These are phyloP conservation scores for Huntiella omanensis DNA, from an alignment of 2,329 filamentous ascomycete species.

Conservation along the genomic window DNA sequence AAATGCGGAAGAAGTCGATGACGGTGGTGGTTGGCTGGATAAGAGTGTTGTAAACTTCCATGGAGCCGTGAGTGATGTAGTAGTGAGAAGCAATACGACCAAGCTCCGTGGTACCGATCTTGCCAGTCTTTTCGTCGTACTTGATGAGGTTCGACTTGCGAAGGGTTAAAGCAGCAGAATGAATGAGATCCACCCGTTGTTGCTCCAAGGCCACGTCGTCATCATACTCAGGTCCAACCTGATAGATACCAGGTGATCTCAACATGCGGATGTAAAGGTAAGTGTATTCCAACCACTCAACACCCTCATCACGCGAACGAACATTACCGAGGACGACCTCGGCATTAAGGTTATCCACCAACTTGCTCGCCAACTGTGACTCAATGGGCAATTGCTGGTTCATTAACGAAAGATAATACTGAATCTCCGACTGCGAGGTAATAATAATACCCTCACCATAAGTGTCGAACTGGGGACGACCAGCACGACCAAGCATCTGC, in stretches of 20 bases:
- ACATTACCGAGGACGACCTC: conserved; percentile 92
- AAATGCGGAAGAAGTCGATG: conserved; percentile 92
- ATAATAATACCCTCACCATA: conserved; percentile 99
- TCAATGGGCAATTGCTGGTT: conserved; percentile 97
- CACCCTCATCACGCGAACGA: conserved; percentile 76
- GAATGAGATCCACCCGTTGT: conserved; percentile 90
- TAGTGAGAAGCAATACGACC: conserved; percentile 94
- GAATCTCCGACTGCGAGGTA: conserved; percentile 82
- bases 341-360: conserved; percentile 91
- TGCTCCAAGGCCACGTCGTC: conserved; percentile 83
- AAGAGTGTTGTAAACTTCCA: conserved; percentile 92
- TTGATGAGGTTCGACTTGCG: conserved; percentile 80
- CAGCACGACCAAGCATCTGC: conserved; percentile 95
- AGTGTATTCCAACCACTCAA: conserved; percentile 98
- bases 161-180: conserved; percentile 74
- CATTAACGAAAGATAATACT: conserved; percentile 89
- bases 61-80: conserved; percentile 91
- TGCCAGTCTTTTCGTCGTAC: conserved; percentile 86
- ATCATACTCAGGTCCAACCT: conserved; percentile 89
- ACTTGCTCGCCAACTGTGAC: conserved; percentile 79
- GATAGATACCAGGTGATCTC: conserved; percentile 82
- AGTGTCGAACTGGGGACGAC: conserved; percentile 88
- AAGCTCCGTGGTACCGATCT: conserved; percentile 77
- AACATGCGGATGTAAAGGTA: conserved; percentile 98
- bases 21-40: conserved; percentile 83